Conservation (phyloP, 2,329 filamentous ascomycete species). For the Fusarium sp. region DNA sequence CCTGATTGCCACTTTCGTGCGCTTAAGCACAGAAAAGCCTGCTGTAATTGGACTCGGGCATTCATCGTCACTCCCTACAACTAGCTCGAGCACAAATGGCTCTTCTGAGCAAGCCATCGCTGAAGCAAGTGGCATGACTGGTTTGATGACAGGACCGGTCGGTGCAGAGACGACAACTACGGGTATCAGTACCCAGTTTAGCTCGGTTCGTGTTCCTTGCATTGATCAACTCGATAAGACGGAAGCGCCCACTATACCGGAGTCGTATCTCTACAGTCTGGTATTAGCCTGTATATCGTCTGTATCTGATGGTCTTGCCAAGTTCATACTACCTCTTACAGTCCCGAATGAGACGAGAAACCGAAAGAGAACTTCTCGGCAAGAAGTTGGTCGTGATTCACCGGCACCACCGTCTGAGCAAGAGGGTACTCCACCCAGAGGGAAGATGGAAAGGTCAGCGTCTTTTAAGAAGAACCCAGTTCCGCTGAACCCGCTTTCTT, state of each 20-base stretch:
- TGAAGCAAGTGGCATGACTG: slow-evolving; percentile 87
- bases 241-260: slow-evolving; percentile 83
- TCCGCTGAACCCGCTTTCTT: slow-evolving; percentile 83
- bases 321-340: slow-evolving; percentile 91
- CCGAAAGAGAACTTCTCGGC: slow-evolving; percentile 62
- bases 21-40: slow-evolving; percentile 91
- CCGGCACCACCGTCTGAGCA: slow-evolving; percentile 54
- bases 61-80: slow-evolving; percentile 84
- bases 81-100: slow-evolving; percentile 65
- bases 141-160: slow-evolving; percentile 82
- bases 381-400: slow-evolving; percentile 58
- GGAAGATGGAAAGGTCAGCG: slow-evolving; percentile 66
- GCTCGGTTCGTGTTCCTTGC: slow-evolving; percentile 84
- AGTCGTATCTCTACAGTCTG: slow-evolving; percentile 93
- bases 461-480: slow-evolving; percentile 81
- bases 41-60: slow-evolving; percentile 87
- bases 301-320: slow-evolving; percentile 91
- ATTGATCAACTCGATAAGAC: slow-evolving; percentile 95
- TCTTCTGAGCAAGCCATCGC: slow-evolving; percentile 85
- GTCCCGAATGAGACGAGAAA: slow-evolving; percentile 76
- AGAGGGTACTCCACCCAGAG: slow-evolving; percentile 49
- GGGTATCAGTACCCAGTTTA: slow-evolving; percentile 93
- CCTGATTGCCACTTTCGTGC: slow-evolving; percentile 89
- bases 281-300: slow-evolving; percentile 89
- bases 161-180: slow-evolving; percentile 74